Evolutionary conservation across 2,329 filamentous ascomycete species (phyloP), one percentile per base, ranked within the genome.

Genomic region (Hypoxylon sp.): DNA sequence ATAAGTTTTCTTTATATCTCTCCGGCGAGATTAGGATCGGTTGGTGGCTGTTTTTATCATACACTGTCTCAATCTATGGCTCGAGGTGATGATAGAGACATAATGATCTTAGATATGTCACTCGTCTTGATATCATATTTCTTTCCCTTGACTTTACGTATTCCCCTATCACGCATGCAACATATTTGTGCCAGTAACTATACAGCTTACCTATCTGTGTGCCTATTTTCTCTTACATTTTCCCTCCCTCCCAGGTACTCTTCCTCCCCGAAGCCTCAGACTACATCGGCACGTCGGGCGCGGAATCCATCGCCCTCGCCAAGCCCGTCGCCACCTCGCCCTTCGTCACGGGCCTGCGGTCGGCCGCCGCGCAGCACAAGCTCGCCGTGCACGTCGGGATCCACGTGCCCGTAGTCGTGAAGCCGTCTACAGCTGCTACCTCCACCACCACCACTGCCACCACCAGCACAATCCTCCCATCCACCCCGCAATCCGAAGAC

Each of bases 181-280:
- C n/a, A n/a, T n/a, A n/a, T n/a, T n/a, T n/a, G n/a, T n/a, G n/a
- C n/a, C 8, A 6, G 7, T 4, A 32, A 8, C 11, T 10, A 13
- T 34, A 15, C 11, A 34, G 6, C 32, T 13, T 15, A 34, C 1
- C 11, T 6, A 34, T 41, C 37, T 19, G 19, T 19, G 6, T 17
- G 6, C 34, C 3, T 19, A 41, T 41, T 41, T 41, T 7, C n/a
- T 19, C 17, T 13, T 34, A 15, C 13, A 15, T 15, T 13, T 15
- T 13, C 4, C 32, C 11, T 15, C 10, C 34, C 6, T 4, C 7
- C 13, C 2, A 91, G 86, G 87, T 91, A 17, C 85, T 97, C 51
- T 97, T 98, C 80, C 89, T 97, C 55, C 94, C 94, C 11, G 94
- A 97, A 84, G 94, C 94, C 22, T 88, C 87, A 59, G 93, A 97